Evolutionary conservation across 2,329 filamentous ascomycete genomes (phyloP).

Genomic region (Alternaria brassicae): DNA sequence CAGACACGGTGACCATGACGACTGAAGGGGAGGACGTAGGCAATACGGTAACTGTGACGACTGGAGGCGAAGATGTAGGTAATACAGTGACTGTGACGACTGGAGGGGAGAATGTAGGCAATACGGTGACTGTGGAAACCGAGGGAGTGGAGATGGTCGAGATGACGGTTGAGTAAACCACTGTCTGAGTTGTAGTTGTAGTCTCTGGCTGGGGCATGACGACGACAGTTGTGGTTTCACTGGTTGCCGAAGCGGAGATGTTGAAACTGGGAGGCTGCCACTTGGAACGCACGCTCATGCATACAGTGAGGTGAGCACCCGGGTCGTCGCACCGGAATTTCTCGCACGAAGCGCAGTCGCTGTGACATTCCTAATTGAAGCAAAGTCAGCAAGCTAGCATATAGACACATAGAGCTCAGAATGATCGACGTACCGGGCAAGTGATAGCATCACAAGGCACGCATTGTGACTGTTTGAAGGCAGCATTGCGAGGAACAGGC

Average conservation of each 20-base stretch:
- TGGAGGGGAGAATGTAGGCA: background rate
- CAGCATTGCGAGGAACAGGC: background rate
- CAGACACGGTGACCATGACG: background rate
- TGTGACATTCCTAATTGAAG: slow-evolving; percentile 4
- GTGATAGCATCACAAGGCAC: background rate
- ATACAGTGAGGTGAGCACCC: background rate
- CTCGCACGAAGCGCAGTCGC: slow-evolving; percentile 3
- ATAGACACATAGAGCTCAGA: background rate
- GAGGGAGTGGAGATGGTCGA: background rate
- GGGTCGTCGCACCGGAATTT: slow-evolving; percentile 1
- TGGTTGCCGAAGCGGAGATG: background rate
- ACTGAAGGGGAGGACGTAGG: too few species aligned
- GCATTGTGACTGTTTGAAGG: slow-evolving; percentile 5
- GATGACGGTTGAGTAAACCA: background rate
- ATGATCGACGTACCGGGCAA: slow-evolving; percentile 2
- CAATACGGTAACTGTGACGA: background rate
- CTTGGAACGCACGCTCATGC: slow-evolving; percentile 10
- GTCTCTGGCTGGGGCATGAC: background rate
- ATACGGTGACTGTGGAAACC: background rate
- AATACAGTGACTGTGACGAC: background rate
- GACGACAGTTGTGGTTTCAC: slow-evolving; percentile 1
- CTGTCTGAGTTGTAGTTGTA: background rate
- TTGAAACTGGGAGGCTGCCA: slow-evolving; percentile 3
- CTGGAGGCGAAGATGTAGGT: too few species aligned
- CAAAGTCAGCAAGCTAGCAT: background rate